Percentiles rank a stretch among this genome's conserved stretches.
phyloP scores from a whole-genome alignment of 2,329 filamentous ascomycete species.

The Fusarium solani-melongenae region DNA sequence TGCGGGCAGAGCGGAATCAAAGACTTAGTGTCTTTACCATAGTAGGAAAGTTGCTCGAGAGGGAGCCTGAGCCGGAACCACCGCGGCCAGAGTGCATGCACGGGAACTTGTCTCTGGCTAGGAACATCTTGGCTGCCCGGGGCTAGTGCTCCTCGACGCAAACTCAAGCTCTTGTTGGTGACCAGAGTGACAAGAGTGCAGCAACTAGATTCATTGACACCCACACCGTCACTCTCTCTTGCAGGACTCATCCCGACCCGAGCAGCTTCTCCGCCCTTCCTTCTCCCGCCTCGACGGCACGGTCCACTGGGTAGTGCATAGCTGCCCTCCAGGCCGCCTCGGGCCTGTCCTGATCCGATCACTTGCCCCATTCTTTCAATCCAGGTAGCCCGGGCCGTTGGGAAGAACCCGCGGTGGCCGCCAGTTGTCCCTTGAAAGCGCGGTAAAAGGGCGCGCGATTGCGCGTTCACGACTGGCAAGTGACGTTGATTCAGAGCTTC shows the following conservation, averaged over 20 bases:
- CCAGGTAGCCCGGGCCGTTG: neutral
- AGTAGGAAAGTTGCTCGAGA: constrained; percentile 11
- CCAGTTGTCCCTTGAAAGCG: neutral
- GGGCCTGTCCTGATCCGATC: constrained; percentile 17
- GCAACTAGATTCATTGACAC: constrained; percentile 23
- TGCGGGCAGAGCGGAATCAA: constrained; percentile 3
- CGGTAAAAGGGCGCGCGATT: constrained; percentile 17
- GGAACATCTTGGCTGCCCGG: constrained; percentile 7
- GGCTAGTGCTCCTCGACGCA: constrained; percentile 21
- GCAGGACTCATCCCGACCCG: constrained; percentile 12
- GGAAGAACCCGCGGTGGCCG: constrained; percentile 4
- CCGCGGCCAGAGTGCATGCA: constrained; percentile 15
- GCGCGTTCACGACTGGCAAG: constrained; percentile 19
- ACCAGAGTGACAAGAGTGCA: constrained; percentile 30
- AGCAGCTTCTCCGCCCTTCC: constrained; percentile 15
- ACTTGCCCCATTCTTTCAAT: neutral
- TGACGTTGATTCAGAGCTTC: constrained; percentile 29
- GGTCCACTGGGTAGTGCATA: constrained; percentile 15
- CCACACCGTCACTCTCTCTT: constrained; percentile 35
- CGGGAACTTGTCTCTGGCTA: constrained; percentile 20
- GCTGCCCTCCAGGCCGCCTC: neutral
- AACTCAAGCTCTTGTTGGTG: constrained; percentile 39
- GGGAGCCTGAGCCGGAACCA: constrained; percentile 15
- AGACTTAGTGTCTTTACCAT: constrained; percentile 17
- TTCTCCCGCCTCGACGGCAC: constrained; percentile 12